These are phyloP conservation scores for Planoprotostelium fungivorum DNA, from an alignment of 78 protist genomes.

Conservation along the genomic window DNA sequence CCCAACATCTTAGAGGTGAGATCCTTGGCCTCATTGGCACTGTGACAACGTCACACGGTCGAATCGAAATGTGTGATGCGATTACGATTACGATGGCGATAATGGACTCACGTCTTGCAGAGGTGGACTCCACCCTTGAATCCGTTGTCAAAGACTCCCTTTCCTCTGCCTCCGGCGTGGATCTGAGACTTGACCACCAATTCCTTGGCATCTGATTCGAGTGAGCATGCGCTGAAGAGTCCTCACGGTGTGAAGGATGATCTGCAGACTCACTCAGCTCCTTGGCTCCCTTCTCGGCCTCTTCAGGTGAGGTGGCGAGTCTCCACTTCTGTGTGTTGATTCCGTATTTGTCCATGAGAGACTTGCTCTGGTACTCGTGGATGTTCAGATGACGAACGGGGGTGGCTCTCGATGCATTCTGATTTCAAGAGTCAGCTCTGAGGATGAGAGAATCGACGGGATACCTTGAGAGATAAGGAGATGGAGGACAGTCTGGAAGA, in stretches of 20 bases:
- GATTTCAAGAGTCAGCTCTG: not conserved
- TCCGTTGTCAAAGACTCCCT: conserved; percentile 86
- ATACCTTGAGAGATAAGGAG: too few species aligned
- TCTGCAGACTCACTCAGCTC: conserved; percentile 11
- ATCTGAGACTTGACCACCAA: conserved; percentile 89
- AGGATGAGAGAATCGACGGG: not conserved
- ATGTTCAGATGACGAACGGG: conserved; percentile 30
- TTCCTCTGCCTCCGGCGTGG: conserved; percentile 98
- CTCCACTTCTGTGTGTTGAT: conserved; percentile 52
- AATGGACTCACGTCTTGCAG: not conserved
- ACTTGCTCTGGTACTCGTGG: conserved; percentile 64
- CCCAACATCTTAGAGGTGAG: conserved; percentile 88
- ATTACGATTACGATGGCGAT: not conserved
- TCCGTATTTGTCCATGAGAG: conserved; percentile 37
- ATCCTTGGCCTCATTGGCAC: conserved; percentile 20
- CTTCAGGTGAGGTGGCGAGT: conserved; percentile 63
- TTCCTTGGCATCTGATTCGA: conserved; percentile 54
- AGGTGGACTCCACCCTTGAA: conserved; percentile 93
- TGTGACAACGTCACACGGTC: conserved; percentile 34
- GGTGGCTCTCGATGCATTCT: not conserved
- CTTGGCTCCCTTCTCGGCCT: conserved; percentile 47
- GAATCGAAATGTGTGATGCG: too few species aligned
- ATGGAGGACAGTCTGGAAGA: too few species aligned
- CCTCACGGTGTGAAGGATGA: not conserved
- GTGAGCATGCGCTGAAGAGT: too few species aligned